Evolutionary conservation across 164 flowering plant genomes (phyloP), one percentile per base, ranked within the genome.

Genomic region (Stephania yunnanensis): DNA sequence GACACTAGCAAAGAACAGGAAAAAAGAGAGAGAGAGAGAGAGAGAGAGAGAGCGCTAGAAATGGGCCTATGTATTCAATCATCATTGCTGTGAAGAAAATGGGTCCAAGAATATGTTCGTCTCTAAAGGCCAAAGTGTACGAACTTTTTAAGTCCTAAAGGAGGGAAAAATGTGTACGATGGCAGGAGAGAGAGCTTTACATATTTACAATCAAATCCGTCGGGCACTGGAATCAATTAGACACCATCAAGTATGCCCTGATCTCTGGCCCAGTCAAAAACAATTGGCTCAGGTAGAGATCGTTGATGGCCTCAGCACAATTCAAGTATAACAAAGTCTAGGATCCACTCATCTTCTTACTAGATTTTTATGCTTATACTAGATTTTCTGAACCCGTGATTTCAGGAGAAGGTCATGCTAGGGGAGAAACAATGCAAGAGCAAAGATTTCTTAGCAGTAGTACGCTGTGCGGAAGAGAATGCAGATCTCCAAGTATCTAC

Each of bases 61-160:
- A 69, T 68, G 46, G 71, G 50, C 20, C 52, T 69, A 6, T 17
- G 12, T 44, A 68, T 5, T 69, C n/a, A 61, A 73, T 44, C 65
- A 73, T 73, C 75, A 73, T 73, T 17, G 1, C 7, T 9, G 8
- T 22, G 31, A 44, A 55, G 46, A 63, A 44, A 61, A 63, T 36
- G 8, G 31, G n/a, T 12, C 12, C 3, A n/a, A 42, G n/a, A 2
- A 68, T 52, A 50, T 29, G 64, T 48, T 30, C 25, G 42, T 4
- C 42, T 71, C 30, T 30, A 25, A 36, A 20, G 63, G 30, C 61
- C 73, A 29, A 52, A 71, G 55, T 19, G 64, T 29, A 71, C 55
- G 25, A 71, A 61, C 31, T 70, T 52, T 52, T 71, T 63, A 71
- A 52, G 52, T 71, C 46, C 73, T 48, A 22, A 4, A 30, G 15